Percentiles rank a stretch among this genome's conserved stretches.
Evolutionary conservation across 371 early-diverging fungal genomes (phyloP).

Genomic region (Apophysomyces trapeziformis): DNA sequence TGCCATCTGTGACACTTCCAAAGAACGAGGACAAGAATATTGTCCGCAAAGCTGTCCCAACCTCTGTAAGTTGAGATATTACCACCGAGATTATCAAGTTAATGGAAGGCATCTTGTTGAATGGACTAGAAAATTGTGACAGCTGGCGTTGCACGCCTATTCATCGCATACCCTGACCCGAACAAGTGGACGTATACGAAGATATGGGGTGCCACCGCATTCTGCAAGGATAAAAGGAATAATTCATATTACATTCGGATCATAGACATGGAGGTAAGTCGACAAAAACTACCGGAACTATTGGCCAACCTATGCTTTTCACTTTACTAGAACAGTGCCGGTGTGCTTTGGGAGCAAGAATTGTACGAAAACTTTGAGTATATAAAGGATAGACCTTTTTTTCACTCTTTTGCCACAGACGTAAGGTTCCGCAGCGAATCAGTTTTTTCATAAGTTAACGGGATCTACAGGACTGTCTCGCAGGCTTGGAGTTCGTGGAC

Average conservation of each 20-base stretch:
- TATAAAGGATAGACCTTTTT: constrained; percentile 72
- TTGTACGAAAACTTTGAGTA: constrained; percentile 79
- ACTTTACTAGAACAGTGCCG: constrained; percentile 41
- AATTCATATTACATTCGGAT: constrained; percentile 77
- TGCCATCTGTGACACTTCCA: constrained; percentile 29
- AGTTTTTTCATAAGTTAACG: neutral
- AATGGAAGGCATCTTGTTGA: neutral
- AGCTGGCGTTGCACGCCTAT: constrained; percentile 82
- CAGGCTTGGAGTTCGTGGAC: constrained; percentile 89
- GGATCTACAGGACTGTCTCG: constrained; percentile 63
- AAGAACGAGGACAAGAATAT: constrained; percentile 42
- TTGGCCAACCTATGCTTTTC: neutral
- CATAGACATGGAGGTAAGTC: constrained; percentile 72
- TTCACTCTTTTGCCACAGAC: constrained; percentile 85
- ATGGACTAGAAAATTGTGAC: constrained; percentile 75
- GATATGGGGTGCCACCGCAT: constrained; percentile 78
- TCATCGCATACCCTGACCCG: constrained; percentile 77
- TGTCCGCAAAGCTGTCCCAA: constrained; percentile 44
- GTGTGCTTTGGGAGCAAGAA: constrained; percentile 85
- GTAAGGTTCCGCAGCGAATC: constrained; percentile 45
- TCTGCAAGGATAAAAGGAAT: constrained; percentile 64
- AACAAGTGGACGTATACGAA: constrained; percentile 74
- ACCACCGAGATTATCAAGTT: neutral
- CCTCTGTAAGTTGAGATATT: constrained; percentile 32
- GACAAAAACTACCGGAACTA: neutral